These are phyloP conservation scores for Venturia carpophila DNA, from an alignment of 2,329 filamentous ascomycete species.

Conservation along the genomic window DNA sequence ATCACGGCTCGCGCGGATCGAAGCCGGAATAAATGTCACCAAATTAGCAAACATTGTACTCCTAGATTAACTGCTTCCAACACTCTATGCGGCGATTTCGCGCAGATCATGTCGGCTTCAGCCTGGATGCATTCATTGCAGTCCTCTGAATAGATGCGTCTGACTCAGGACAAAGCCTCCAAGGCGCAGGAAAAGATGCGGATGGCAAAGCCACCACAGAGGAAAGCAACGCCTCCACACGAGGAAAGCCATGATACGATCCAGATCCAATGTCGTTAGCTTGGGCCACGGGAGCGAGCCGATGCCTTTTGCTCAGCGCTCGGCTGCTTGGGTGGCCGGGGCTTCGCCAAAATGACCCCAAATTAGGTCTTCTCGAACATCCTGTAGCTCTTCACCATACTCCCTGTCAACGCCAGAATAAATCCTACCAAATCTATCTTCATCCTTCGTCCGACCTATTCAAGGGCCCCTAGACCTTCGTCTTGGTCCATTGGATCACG, in stretches of 20 bases:
- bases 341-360: conserved; percentile 1
- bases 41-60: conserved; percentile 9
- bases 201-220: background rate
- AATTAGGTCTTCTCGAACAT: background rate
- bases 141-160: background rate
- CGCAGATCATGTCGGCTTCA: background rate
- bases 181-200: background rate
- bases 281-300: background rate
- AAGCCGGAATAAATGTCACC: conserved; percentile 3
- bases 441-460: background rate
- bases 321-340: background rate
- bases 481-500: background rate
- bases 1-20: background rate
- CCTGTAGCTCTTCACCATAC: background rate
- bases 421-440: background rate
- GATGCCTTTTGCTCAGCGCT: background rate
- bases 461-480: background rate
- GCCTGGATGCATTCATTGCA: background rate
- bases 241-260: background rate
- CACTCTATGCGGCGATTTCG: background rate
- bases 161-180: background rate
- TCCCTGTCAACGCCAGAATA: background rate
- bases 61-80: background rate
- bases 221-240: background rate
- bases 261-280: background rate